Base-by-base conservation (phyloP, 192 early-diverging fungal genomes). In the Haplosporangium gracile region DNA sequence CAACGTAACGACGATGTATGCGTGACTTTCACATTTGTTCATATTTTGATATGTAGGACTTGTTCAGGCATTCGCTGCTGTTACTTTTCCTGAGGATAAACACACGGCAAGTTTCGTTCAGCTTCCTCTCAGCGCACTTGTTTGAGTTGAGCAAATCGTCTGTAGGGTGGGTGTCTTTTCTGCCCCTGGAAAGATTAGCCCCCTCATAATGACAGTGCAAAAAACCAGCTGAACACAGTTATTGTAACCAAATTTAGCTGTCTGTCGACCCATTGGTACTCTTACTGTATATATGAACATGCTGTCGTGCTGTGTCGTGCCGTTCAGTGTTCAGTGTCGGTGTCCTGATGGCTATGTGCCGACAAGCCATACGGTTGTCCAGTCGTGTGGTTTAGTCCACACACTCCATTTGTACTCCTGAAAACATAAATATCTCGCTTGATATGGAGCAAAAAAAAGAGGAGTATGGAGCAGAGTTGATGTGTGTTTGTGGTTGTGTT, bases 391-490 rank as follows among this genome's bases (percentile, higher is more conserved):
- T 29, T n/a, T 11, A 22, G 26, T 63, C 60, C 60, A 29, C 38
- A 29, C 13, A 39, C 45, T 24, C 20, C 15, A n/a, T 13, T 40
- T 45, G 24, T 40, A 49, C 47, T 49, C 47, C 47, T 49, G 47
- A 3, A 29, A 29, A 63, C 26, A 10, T 63, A 7, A 26, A 57
- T 26, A 26, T 57, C 55, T 24, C 20, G 5, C 38, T 20, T 40
- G 32, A 53, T 1, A 29, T 11, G 68, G 57, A 38, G 51, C 2
- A 84, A 87, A 5, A 72, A 72, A 76, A 22, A 72, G 18, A 68
- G 22, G 32, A 47, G 80, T 36, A 40, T 20, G 38, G 22, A 70
- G 26, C n/a, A 29, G 43, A 15, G 5, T 11, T 26, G 26, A 20
- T 18, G 47, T 49, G 45, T 47, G 7, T 47, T 15, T 47, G 45